A percentile compares a stretch with the other conserved stretches of the same genome.
Evolutionary conservation across 2,329 filamentous ascomycete genomes (phyloP).

Genomic region (Zasmidium cellare): DNA sequence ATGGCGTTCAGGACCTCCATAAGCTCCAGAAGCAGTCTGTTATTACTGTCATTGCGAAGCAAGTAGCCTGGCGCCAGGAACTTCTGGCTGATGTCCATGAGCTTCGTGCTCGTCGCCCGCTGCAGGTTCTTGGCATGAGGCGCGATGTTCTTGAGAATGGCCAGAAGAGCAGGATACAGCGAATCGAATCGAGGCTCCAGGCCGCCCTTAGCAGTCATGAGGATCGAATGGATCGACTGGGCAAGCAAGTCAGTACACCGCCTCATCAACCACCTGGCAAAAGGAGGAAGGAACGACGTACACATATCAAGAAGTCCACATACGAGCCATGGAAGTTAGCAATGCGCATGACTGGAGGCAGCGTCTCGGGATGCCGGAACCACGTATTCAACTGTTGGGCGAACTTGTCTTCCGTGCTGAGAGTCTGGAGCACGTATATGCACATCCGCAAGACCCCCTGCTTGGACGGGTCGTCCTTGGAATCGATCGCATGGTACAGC

Average conservation of each 20-base stretch:
- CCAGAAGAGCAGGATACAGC: constrained; percentile 87
- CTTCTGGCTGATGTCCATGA: constrained; percentile 83
- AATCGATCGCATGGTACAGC: constrained; percentile 89
- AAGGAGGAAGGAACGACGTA: constrained; percentile 50
- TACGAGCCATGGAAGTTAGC: constrained; percentile 85
- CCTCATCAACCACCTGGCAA: constrained; percentile 25
- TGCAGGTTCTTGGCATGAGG: constrained; percentile 79
- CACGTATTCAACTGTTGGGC: constrained; percentile 84
- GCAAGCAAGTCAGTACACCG: constrained; percentile 8
- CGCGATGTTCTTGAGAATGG: constrained; percentile 90
- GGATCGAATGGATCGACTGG: constrained; percentile 85
- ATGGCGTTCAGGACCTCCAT: constrained; percentile 88
- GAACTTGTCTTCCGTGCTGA: constrained; percentile 91
- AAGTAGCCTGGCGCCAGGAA: constrained; percentile 95
- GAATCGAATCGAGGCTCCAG: constrained; percentile 67
- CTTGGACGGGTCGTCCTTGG: constrained; percentile 80
- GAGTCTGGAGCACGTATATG: constrained; percentile 90
- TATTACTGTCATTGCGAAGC: constrained; percentile 88
- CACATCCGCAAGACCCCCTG: constrained; percentile 96
- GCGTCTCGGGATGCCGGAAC: constrained; percentile 84
- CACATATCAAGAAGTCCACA: constrained; percentile 89
- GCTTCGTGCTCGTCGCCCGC: constrained; percentile 71
- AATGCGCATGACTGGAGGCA: constrained; percentile 79
- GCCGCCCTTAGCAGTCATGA: constrained; percentile 79
- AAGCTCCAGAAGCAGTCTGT: constrained; percentile 74